A percentile compares a stretch with the other conserved stretches of the same genome.
Conservation (phyloP, 176 grass and related monocot genomes). For the Lolium multiflorum region DNA sequence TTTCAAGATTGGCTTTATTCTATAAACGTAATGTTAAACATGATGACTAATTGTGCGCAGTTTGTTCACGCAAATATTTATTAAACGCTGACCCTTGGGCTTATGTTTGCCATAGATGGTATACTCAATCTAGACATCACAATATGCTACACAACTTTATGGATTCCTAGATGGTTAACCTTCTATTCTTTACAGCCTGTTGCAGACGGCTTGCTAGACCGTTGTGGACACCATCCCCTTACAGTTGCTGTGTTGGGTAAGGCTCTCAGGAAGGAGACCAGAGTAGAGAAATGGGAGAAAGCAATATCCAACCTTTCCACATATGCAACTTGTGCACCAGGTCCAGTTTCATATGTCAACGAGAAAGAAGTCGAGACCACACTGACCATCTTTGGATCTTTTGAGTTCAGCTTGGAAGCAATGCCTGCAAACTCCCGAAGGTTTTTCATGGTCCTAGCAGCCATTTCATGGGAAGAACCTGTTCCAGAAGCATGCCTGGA, state of each 20-base stretch:
- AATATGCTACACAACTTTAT: not conserved
- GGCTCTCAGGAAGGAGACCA: conserved; percentile 81
- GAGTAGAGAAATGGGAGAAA: conserved; percentile 76
- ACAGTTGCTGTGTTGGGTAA: conserved; percentile 88
- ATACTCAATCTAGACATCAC: not conserved
- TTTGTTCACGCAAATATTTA: not conserved
- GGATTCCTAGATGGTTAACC: not conserved
- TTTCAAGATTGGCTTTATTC: conserved; percentile 29
- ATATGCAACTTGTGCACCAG: conserved; percentile 75
- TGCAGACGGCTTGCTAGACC: conserved; percentile 62
- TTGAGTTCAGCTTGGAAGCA: conserved; percentile 89
- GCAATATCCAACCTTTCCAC: conserved; percentile 78
- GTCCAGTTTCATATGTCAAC: conserved; percentile 82
- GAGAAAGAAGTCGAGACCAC: conserved; percentile 86
- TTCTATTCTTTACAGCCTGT: conserved; percentile 42
- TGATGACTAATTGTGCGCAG: not conserved
- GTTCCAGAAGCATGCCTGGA: conserved; percentile 80
- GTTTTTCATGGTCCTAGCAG: conserved; percentile 69
- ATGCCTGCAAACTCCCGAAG: conserved; percentile 75
- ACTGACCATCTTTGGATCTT: conserved; percentile 83
- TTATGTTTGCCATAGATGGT: not conserved
- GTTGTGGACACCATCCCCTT: conserved; percentile 81
- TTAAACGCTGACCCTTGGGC: not conserved
- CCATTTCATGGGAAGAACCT: conserved; percentile 75
- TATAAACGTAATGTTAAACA: not conserved